Base-by-base conservation (phyloP, 1,284 basidiomycete genomes). In the Cryptococcus sp. region DNA sequence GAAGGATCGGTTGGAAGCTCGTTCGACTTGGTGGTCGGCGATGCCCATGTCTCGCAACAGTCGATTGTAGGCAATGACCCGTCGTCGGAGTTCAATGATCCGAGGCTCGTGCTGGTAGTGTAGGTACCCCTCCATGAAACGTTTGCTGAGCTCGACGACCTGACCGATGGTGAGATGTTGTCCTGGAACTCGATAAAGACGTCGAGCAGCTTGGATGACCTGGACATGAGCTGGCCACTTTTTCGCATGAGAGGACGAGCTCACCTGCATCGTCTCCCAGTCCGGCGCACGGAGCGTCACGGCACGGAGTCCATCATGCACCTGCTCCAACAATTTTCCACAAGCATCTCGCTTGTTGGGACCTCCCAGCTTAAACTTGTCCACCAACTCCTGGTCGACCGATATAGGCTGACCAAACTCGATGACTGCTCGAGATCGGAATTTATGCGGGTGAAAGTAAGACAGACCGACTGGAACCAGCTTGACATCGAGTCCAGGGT, bases 251-350 rank as follows among this genome's bases (percentile, higher is more conserved):
- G 23, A n/a, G 25, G 24, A 21, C 4, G 26, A 11, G 65, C 78
- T 51, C 58, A 87, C 92, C 92, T 97, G 95, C 49, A 99, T 79
- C 1, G 95, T 98, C 61, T 99, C 95, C 71, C 88, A 98, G 73
- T 99, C 95, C 1, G 95, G 92, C 9, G 94, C 91, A 48, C 93
- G 80, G 38, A 98, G 82, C 0, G 95, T 99, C 38, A 98, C 95
- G 1, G 91, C 93, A 75, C 97, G 97, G 59, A 99, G 77, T n/a
- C 83, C 88, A 66, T 97, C 89, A 65, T 95, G 97, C 51, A 97
- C 86, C 50, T 95, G 77, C 61, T 97, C 87, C 57, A 99, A 79
- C 62, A 97, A 82, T 67, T 88, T 86, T 9, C 83, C 79, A 39
- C 94, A 90, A 0, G 95, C 94, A 61, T 93, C 86, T 54, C 90